Base-by-base conservation (phyloP, 2,329 filamentous ascomycete genomes). In the Apiospora marii region DNA sequence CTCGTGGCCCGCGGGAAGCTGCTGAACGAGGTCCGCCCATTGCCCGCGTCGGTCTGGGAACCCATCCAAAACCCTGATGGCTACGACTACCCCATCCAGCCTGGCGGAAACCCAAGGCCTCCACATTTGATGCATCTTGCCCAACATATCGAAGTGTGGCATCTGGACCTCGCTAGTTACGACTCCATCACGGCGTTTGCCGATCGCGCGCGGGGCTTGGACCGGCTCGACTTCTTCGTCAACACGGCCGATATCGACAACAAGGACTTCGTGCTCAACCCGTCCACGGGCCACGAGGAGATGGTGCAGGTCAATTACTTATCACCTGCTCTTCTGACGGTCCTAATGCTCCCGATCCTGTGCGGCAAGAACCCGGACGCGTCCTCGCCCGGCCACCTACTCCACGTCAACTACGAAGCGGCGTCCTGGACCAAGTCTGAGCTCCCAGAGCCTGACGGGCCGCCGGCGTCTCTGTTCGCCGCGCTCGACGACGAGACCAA, bases 251-350 rank as follows among this genome's bases (percentile, higher is more conserved):
- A 75, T n/a, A 37, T 34, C 7, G 70, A 61, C 74, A 84, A 19
- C 77, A 4, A 16, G 14, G 37, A 41, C 37, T 46, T 68, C 12
- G n/a, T 19, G 8, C 19, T 70, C 24, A 46, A 73, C 22, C n/a
- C 72, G 0, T 19, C 77, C 0, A 84, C 82, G 0, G 24, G 22
- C 4, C 78, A 81, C 0, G 87, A 89, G 74, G 78, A 79, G n/a
- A 83, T 80, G 6, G 76, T 89, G 53, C 87, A 86, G 0, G 83
- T 86, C 49, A 89, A 89, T 72, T 86, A 87, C 16, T 81, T 89
- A 72, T 84, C 81, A 43, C 89, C 86, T 0, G 82, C 86, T 8
- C 77, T 89, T 1, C 80, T 90, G 0, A 83, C 82, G 0, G 76
- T 88, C 0, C 78, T 87, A 0, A 71, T 89, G 4, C 75, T 89